Base-by-base conservation (phyloP, 2,329 filamentous ascomycete genomes). In the Alternaria rosae region DNA sequence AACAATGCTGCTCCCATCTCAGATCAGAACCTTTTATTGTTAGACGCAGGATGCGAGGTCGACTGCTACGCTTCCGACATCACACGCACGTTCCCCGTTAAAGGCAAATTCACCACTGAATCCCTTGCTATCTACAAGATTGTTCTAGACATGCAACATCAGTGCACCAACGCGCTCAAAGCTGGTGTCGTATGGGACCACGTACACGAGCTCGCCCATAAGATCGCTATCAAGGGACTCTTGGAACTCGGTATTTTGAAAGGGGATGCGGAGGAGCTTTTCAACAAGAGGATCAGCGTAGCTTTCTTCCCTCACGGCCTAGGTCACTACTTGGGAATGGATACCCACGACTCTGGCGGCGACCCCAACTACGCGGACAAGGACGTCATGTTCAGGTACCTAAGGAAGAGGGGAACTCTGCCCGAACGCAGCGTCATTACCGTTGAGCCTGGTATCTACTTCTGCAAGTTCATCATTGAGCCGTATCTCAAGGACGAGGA, bases 401-500 rank as follows among this genome's bases (percentile, higher is more conserved):
- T 99, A 62, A 86, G 95, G 45, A 89, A 97, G 41, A 85, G 95
- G 55, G 90, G 92, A 12, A 85, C 81, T 21, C 79, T 97, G 50
- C 92, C 93, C 0, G 90, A 89, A 0, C 91, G 91, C 8, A 90
- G 90, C 52, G 92, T 99, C 23, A 89, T 99, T 55, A 99, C 95
- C 0, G 94, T 98, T 41, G 95, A 99, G 83, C 95, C 95, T 12
- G 95, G 95, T 20, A 89, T 90, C 41, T 94, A 94, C 78, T 94
- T 94, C 79, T 90, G 89, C 76, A 84, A 86, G 35, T 89, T 88
- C 57, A 93, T 92, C 66, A 86, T 94, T 62, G 86, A 92, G 80
- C 86, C 87, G 20, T 90, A 89, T 75, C 87, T 92, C 74, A 83
- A 91, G 70, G 83, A 85, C 54, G 84, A 87, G 61, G 80, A 82